These are phyloP conservation scores for Monilinia fructicola DNA, from an alignment of 2,329 filamentous ascomycete genomes.

Conservation along the genomic window DNA sequence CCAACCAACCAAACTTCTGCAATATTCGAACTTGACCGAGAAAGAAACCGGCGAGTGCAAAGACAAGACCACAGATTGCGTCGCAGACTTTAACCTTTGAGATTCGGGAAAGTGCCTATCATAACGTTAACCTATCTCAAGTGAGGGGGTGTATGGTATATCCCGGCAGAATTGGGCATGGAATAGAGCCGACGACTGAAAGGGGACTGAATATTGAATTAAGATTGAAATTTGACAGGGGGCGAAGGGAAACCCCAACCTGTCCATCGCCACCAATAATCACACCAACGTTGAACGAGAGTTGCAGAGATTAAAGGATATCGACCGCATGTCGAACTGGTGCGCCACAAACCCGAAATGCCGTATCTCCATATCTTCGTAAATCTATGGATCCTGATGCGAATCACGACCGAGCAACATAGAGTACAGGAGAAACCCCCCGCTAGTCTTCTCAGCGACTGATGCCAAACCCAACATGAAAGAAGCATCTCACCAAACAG, in stretches of 20 bases:
- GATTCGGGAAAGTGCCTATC: constrained; percentile 26
- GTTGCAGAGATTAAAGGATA: constrained; percentile 27
- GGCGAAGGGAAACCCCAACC: neutral
- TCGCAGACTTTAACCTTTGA: constrained; percentile 32
- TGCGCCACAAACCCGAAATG: constrained; percentile 29
- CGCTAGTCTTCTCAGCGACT: constrained; percentile 7
- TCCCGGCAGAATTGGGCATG: neutral
- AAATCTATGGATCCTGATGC: constrained; percentile 31
- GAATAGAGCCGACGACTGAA: neutral
- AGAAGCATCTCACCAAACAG: constrained; percentile 11
- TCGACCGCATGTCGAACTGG: constrained; percentile 30
- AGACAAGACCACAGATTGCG: constrained; percentile 37
- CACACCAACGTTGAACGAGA: constrained; percentile 21
- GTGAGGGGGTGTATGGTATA: neutral
- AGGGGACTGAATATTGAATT: neutral
- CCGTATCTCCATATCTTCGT: constrained; percentile 31
- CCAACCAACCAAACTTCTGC: constrained; percentile 36
- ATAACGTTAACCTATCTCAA: neutral
- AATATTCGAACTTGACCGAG: constrained; percentile 39
- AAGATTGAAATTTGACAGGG: neutral
- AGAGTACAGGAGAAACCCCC: constrained; percentile 27
- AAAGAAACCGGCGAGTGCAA: constrained; percentile 36
- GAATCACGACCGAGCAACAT: constrained; percentile 32
- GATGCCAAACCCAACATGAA: too few species aligned
- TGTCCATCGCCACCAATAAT: constrained; percentile 9